These are phyloP conservation scores for Rhodotorula mucilaginosa DNA, from an alignment of 1,284 basidiomycete species.

Conservation along the genomic window DNA sequence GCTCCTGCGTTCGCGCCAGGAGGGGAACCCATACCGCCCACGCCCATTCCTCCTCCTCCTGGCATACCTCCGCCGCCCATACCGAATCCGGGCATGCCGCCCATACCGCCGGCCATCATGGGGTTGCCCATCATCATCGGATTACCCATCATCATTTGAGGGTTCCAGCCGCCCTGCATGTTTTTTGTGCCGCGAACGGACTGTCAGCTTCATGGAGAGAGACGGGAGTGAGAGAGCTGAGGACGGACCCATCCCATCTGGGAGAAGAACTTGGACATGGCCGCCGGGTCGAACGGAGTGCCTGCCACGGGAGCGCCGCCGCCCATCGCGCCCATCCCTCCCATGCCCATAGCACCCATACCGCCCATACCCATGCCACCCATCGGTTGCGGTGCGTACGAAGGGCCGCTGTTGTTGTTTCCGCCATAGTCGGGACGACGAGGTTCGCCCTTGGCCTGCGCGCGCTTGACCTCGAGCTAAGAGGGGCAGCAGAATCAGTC, in stretches of 20 bases:
- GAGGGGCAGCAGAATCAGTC: not conserved
- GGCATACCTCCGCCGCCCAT: constrained; percentile 6
- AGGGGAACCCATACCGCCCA: constrained; percentile 1
- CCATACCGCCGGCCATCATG: constrained; percentile 27
- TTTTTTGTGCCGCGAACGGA: no score
- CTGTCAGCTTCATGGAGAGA: constrained; percentile 43
- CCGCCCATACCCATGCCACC: constrained; percentile 1
- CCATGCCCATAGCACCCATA: constrained; percentile 43
- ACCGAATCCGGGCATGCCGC: not conserved
- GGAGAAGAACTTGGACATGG: constrained; percentile 58
- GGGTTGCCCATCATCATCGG: constrained; percentile 36
- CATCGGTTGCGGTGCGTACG: constrained; percentile 5
- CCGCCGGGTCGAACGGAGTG: constrained; percentile 52
- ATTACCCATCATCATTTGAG: constrained; percentile 45
- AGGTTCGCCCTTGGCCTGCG: constrained; percentile 34
- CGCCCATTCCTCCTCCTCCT: constrained; percentile 9
- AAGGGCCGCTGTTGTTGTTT: constrained; percentile 20
- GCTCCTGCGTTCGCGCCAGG: not conserved
- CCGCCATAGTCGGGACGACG: constrained; percentile 31
- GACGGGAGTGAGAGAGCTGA: not conserved
- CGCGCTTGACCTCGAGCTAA: constrained; percentile 41
- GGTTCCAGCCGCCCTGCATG: constrained; percentile 6
- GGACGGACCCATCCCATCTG: constrained; percentile 48
- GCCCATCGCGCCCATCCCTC: constrained; percentile 36
- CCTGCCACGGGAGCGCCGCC: constrained; percentile 24